A percentile compares a stretch with the other conserved stretches of the same genome.
Conservation (phyloP, 2,329 filamentous ascomycete genomes). For the Alternaria postmessia region DNA sequence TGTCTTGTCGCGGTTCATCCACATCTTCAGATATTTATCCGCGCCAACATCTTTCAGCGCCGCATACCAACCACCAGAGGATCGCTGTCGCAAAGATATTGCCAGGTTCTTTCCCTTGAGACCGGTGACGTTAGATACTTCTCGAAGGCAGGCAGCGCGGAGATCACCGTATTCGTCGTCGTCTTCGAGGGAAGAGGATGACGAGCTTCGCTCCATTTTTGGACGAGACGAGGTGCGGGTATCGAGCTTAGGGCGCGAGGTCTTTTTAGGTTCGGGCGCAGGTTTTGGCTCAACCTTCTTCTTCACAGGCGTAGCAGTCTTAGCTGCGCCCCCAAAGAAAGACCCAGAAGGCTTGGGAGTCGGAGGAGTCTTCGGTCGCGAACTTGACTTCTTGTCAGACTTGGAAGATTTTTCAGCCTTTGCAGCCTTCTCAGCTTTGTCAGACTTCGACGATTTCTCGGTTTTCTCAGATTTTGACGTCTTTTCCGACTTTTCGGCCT, state of each 20-base stretch:
- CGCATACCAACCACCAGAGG: slow-evolving; percentile 34
- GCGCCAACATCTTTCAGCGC: slow-evolving; percentile 35
- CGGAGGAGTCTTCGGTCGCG: slow-evolving; percentile 18
- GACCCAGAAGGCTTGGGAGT: slow-evolving; percentile 8
- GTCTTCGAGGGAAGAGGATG: slow-evolving; percentile 9
- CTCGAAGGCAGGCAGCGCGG: slow-evolving; percentile 18
- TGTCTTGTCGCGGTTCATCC: slow-evolving; percentile 40
- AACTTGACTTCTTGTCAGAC: slow-evolving; percentile 7
- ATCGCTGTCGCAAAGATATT: slow-evolving; percentile 32
- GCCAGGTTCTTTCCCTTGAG: slow-evolving; percentile 34
- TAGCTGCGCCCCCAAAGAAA: slow-evolving; percentile 4
- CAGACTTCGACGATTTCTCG: slow-evolving; percentile 2
- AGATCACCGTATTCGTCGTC: slow-evolving; percentile 10
- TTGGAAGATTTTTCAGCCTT: slow-evolving; percentile 13
- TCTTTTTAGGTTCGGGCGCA: slow-evolving; percentile 4
- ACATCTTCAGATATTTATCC: slow-evolving; percentile 43
- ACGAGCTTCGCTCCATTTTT: slow-evolving; percentile 12
- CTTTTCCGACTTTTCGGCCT: background rate
- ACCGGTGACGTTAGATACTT: slow-evolving; percentile 29
- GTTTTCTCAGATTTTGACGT: background rate
- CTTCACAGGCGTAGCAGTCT: background rate
- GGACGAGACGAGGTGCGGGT: slow-evolving; percentile 13
- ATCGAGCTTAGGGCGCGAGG: slow-evolving; percentile 9
- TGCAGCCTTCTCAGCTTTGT: slow-evolving; percentile 5
- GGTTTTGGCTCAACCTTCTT: slow-evolving; percentile 15